A percentile compares a stretch with the other conserved stretches of the same genome.
Evolutionary conservation across 371 early-diverging fungal genomes (phyloP).

Genomic region (Mortierella sp.): DNA sequence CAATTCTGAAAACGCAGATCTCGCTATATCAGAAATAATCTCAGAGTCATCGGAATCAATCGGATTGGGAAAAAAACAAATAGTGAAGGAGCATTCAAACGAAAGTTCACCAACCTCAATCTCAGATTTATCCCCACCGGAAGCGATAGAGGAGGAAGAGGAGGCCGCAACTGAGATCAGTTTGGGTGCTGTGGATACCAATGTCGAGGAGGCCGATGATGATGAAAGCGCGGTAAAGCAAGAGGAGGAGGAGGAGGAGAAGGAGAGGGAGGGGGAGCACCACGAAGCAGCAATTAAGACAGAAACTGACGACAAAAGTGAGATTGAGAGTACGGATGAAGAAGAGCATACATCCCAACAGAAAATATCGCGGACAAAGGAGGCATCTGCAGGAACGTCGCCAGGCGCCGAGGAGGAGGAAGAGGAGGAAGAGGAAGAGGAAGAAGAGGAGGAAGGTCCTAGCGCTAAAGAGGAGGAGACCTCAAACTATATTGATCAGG

Average conservation of each 20-base stretch:
- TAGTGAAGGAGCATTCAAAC: not conserved
- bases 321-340: not conserved
- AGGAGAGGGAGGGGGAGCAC: not conserved
- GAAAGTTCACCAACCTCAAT: conserved; percentile 16
- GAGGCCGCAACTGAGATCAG: conserved; percentile 5
- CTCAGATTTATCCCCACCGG: conserved; percentile 29
- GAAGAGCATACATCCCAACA: not conserved
- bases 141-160: conserved; percentile 18
- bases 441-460: conserved; percentile 7
- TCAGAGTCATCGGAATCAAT: not conserved
- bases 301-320: conserved; percentile 8
- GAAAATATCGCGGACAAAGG: not conserved
- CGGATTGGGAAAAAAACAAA: not conserved
- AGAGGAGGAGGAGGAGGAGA: not conserved
- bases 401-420: conserved; percentile 1
- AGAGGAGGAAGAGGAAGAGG: conserved; percentile 17
- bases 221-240: not conserved
- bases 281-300: not conserved
- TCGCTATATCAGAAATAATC: not conserved
- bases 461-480: conserved; percentile 23
- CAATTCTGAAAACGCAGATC: not conserved
- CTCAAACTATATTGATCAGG: conserved; percentile 28
- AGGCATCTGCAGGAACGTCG: not conserved
- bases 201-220: not conserved
- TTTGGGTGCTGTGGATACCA: not conserved